Evolutionary conservation across 1,284 basidiomycete genomes (phyloP), one percentile per base, ranked within the genome.

Genomic region (Puccinia sorghi): DNA sequence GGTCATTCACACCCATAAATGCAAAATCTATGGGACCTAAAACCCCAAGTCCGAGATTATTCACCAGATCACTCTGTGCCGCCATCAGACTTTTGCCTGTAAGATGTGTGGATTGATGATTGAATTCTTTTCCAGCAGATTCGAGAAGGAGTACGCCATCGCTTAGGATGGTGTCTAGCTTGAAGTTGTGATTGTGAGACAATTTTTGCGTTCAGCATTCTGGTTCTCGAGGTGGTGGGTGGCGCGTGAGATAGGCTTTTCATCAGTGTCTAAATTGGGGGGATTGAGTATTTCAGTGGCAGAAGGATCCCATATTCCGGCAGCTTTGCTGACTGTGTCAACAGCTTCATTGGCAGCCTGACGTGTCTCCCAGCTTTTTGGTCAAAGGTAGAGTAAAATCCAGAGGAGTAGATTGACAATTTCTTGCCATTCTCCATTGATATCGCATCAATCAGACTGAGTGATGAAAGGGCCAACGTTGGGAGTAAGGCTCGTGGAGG

Each of bases 331-430:
- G 81, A 96, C 93, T 81, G 93, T 90, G 0, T 92, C 93, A 70
- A 96, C 87, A 1, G 94, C 92, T 73, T 89, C 88, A 0, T 92
- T 92, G 3, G 93, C 92, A 0, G 94, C 92, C 1, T 89, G 89
- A 74, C 93, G 89, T 0, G 94, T 94, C 81, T 97, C 93, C 82
- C 90, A 90, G 52, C 90, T 92, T 86, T 91, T 92, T 63, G 93
- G 94, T 83, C 94, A 92, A 5, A 96, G 86, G 84, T 89, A 93
- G 9, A 94, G 94, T 50, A 96, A 86, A 81, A 96, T 92, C 82
- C 92, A 88, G 48, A 91, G 80, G 12, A 79, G 76, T 69, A 63
- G 64, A 66, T 92, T 88, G 48, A 91, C 90, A 66, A 93, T 87
- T 83, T 94, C 92, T 81, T 90, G 89, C 84, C 90, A 88, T 43